These are phyloP conservation scores for Biscutella laevigata DNA, from an alignment of 441 rosid species.

Conservation along the genomic window DNA sequence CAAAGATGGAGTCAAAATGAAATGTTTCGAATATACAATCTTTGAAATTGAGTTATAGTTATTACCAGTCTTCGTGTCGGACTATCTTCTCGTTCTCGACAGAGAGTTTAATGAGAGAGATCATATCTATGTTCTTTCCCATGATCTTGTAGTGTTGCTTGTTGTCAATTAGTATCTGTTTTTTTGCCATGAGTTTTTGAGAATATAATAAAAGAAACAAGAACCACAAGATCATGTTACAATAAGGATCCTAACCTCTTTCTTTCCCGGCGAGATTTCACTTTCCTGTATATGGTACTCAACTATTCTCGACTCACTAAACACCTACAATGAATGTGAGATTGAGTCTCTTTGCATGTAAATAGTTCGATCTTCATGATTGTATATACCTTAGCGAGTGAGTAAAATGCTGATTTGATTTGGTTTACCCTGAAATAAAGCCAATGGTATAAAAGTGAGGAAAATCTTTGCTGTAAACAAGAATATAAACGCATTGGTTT, in stretches of 20 bases:
- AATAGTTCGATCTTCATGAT: not conserved
- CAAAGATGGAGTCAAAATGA: not conserved
- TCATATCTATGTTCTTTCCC: slow-evolving; percentile 62
- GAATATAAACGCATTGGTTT: not conserved
- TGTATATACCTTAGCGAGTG: slow-evolving; percentile 50
- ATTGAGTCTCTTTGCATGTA: not conserved
- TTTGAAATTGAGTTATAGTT: too few species aligned
- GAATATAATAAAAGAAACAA: not conserved
- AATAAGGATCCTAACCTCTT: slow-evolving; percentile 42
- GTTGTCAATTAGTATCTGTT: slow-evolving; percentile 67
- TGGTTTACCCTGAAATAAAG: slow-evolving; percentile 54
- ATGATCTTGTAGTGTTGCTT: slow-evolving; percentile 68
- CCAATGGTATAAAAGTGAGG: not conserved
- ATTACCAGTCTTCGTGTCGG: slow-evolving; percentile 87
- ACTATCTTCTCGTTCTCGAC: slow-evolving; percentile 64
- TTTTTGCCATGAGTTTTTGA: not conserved
- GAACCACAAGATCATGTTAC: not conserved
- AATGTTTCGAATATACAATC: not conserved
- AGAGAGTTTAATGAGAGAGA: slow-evolving; percentile 59
- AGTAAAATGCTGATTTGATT: slow-evolving; percentile 89
- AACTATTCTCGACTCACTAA: slow-evolving; percentile 60
- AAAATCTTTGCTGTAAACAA: not conserved
- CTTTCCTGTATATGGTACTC: slow-evolving; percentile 57
- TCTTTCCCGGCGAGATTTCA: slow-evolving; percentile 35
- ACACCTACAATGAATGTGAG: slow-evolving; percentile 33